phyloP scores from a whole-genome alignment of 2,329 filamentous ascomycete genomes.

The Emydomyces testavorans region DNA sequence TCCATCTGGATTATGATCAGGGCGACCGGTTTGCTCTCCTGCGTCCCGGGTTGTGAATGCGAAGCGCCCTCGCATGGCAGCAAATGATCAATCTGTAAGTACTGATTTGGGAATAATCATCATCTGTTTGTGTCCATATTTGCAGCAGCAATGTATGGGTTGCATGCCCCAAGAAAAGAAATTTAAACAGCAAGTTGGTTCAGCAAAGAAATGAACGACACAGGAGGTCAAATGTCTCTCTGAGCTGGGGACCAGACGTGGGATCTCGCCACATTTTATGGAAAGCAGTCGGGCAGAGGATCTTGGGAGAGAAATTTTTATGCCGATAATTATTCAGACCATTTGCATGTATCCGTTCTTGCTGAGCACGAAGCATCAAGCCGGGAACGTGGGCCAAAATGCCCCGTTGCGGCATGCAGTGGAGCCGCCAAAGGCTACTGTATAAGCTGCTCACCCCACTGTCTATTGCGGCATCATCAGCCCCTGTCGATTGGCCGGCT shows the following conservation, averaged over 20 bases:
- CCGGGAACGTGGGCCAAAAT: neutral
- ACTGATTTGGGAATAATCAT: neutral
- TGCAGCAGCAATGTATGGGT: neutral
- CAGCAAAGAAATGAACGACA: neutral
- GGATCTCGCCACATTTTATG: neutral
- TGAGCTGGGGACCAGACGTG: neutral
- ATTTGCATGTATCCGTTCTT: constrained; percentile 2
- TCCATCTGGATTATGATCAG: constrained; percentile 22
- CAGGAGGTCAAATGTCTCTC: neutral
- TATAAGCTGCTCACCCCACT: constrained; percentile 3
- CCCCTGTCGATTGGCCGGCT: neutral
- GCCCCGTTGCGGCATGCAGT: neutral
- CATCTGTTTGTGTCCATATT: constrained; percentile 5
- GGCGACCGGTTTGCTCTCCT: constrained; percentile 11
- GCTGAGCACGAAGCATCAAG: constrained; percentile 4
- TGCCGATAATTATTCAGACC: neutral
- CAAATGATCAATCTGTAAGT: neutral
- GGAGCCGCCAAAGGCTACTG: constrained; percentile 3
- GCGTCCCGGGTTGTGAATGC: neutral
- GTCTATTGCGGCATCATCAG: neutral
- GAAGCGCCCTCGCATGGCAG: constrained; percentile 2
- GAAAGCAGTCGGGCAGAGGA: neutral
- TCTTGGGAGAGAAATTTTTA: neutral
- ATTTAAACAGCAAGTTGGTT: neutral
- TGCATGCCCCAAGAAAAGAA: neutral